Base-by-base conservation (phyloP, 257 asterid genomes). In the Solanum dulcamara region DNA sequence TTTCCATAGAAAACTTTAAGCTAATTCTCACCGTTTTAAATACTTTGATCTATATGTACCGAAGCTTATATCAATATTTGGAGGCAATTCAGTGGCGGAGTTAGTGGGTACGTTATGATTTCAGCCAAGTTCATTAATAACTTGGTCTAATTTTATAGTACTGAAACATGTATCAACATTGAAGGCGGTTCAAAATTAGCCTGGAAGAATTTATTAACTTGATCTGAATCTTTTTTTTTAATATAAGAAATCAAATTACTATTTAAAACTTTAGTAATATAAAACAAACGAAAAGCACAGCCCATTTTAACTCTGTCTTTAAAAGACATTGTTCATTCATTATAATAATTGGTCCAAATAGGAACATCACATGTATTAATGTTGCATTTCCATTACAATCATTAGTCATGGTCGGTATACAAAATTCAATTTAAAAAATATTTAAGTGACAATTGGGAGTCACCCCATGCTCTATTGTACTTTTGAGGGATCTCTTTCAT, bases 291-390 rank as follows among this genome's bases (percentile, higher is more conserved):
- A 62, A 0, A 62, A 12, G 12, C 20, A 24, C 10, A 62, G 12
- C 26, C 0, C 28, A 26, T 28, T 28, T 1, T 28, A 14, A 13
- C 1, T 62, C 13, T 5, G 3, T 9, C 38, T 5, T 13, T 0
- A 22, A 10, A 5, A 24, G 33, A 2, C 33, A 26, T 12, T 62
- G 12, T 8, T 10, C 35, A 1, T 28, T 64, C 13, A 0, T 14
- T 30, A 30, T n/a, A 66, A 66, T 66, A 8, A 66, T 30, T 66
- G 37, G 1, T 28, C 37, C n/a, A 13, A 66, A 7, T 12, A 66
- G 13, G 74, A 66, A 30, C n/a, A 66, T 66, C n/a, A 15, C 74
- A 66, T 1, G 40, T 33, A 64, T 30, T 64, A 28, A 30, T 64
- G 20, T 30, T 30, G 6, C 35, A 28, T 62, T 24, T 60, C 2